Conservation (phyloP, 2,329 filamentous ascomycete genomes). For the Ustilaginoidea virens region DNA sequence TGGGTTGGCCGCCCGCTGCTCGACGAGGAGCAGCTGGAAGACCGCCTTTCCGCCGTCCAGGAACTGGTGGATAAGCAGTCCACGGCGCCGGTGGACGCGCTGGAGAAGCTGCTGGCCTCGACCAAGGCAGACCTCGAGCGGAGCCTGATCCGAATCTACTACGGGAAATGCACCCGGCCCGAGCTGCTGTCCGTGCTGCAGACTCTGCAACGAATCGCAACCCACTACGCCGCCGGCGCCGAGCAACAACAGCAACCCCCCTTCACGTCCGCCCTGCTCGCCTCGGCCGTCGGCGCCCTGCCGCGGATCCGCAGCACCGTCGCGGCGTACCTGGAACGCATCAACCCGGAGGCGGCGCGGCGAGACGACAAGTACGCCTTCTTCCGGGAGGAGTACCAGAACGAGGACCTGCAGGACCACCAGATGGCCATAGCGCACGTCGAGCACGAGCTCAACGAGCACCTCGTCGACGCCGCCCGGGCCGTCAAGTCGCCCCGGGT, state of each 20-base stretch:
- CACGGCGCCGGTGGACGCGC: slow-evolving; percentile 52
- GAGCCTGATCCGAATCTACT: slow-evolving; percentile 88
- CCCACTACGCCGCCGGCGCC: slow-evolving; percentile 53
- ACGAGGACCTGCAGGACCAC: slow-evolving; percentile 74
- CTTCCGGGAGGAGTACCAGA: slow-evolving; percentile 77
- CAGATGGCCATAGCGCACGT: slow-evolving; percentile 86
- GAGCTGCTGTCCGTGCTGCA: slow-evolving; percentile 79
- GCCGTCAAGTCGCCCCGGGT: slow-evolving; percentile 57
- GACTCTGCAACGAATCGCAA: slow-evolving; percentile 66
- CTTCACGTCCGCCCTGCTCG: slow-evolving; percentile 57
- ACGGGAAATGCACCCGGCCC: slow-evolving; percentile 82
- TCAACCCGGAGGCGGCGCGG: slow-evolving; percentile 71
- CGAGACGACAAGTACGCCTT: slow-evolving; percentile 88
- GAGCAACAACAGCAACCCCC: no score
- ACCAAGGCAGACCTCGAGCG: slow-evolving; percentile 78
- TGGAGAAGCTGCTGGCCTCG: slow-evolving; percentile 55
- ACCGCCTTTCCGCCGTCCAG: slow-evolving; percentile 69
- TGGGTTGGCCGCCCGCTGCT: slow-evolving; percentile 90
- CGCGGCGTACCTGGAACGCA: slow-evolving; percentile 61
- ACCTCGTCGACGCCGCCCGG: slow-evolving; percentile 54
- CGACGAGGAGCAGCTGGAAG: slow-evolving; percentile 57
- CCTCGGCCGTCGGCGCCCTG: slow-evolving; percentile 56
- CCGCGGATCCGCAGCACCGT: slow-evolving; percentile 64
- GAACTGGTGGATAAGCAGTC: slow-evolving; percentile 61
- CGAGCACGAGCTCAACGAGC: slow-evolving; percentile 72